phyloP scores from a whole-genome alignment of 1,139 yeast species.

The Petasospora rhodanensis region DNA sequence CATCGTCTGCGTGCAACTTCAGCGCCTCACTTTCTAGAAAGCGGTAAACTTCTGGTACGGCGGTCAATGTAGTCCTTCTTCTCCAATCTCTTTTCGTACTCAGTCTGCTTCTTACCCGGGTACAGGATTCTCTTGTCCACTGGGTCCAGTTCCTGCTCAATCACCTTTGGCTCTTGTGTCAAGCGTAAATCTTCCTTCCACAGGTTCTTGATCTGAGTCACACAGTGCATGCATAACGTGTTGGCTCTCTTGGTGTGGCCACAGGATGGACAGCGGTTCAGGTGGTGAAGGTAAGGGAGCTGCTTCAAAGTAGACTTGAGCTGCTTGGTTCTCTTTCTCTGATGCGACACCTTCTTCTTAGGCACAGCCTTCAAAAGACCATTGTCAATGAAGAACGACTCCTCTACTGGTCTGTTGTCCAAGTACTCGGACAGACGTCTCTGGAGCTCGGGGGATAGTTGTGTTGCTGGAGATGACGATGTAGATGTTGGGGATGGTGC shows the following conservation, averaged over 20 bases:
- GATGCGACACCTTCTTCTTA: conserved; percentile 85
- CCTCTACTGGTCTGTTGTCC: conserved; percentile 19
- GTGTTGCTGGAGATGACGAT: conserved; percentile 6
- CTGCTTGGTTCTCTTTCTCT: conserved; percentile 77
- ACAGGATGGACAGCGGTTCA: conserved; percentile 92
- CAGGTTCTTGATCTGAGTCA: conserved; percentile 67
- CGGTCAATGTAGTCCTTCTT: conserved; percentile 62
- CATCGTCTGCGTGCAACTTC: background rate
- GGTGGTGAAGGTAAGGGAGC: conserved; percentile 64
- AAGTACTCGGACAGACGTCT: conserved; percentile 24
- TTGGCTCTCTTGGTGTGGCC: conserved; percentile 90
- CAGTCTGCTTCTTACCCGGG: conserved; percentile 67
- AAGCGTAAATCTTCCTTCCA: conserved; percentile 54
- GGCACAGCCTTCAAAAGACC: conserved; percentile 87
- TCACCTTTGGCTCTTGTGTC: conserved; percentile 12
- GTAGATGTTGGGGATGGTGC: conserved; percentile 2
- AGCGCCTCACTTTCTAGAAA: conserved; percentile 29
- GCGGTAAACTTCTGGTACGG: conserved; percentile 52
- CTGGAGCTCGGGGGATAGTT: conserved; percentile 14
- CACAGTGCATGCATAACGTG: conserved; percentile 90
- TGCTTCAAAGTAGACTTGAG: conserved; percentile 84
- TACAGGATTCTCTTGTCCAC: conserved; percentile 63
- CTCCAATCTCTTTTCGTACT: conserved; percentile 42
- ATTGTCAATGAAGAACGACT: conserved; percentile 38
- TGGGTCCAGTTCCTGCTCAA: conserved; percentile 48